Evolutionary conservation across 192 early-diverging fungal species (phyloP).

Genomic region (Backusella australiensis): DNA sequence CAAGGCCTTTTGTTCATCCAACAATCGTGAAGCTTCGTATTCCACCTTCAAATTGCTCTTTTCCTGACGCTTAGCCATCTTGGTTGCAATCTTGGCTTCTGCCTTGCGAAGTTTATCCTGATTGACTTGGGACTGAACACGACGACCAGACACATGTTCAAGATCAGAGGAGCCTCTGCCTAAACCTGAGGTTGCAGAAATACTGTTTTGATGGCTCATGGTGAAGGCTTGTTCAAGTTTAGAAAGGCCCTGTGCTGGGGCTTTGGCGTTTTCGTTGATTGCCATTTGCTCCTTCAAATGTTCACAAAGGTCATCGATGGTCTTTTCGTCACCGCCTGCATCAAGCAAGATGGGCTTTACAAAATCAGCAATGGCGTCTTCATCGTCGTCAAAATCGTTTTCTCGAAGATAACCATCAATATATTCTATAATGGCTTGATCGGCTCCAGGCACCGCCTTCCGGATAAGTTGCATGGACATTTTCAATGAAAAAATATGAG

Average conservation of each 20-base stretch:
- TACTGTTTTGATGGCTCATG: slow-evolving; percentile 65
- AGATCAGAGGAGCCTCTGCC: slow-evolving; percentile 56
- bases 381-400: slow-evolving; percentile 51
- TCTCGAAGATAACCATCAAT: slow-evolving; percentile 71
- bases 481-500: background rate
- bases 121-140: slow-evolving; percentile 71
- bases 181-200: slow-evolving; percentile 52
- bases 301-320: slow-evolving; percentile 69
- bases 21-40: slow-evolving; percentile 73
- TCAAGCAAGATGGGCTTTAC: slow-evolving; percentile 69
- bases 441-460: slow-evolving; percentile 64
- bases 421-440: slow-evolving; percentile 77
- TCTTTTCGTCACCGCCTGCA: slow-evolving; percentile 57
- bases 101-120: slow-evolving; percentile 85
- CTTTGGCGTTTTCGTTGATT: slow-evolving; percentile 32
- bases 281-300: slow-evolving; percentile 60
- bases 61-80: slow-evolving; percentile 80
- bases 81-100: slow-evolving; percentile 88
- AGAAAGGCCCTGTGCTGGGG: slow-evolving; percentile 44
- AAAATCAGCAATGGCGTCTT: slow-evolving; percentile 62
- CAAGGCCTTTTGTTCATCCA: slow-evolving; percentile 64
- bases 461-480: slow-evolving; percentile 43
- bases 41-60: slow-evolving; percentile 47
- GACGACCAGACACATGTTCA: slow-evolving; percentile 61
- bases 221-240: slow-evolving; percentile 65